Conservation (phyloP, 192 early-diverging fungal species). For the Entomortierella chlamydospora region DNA sequence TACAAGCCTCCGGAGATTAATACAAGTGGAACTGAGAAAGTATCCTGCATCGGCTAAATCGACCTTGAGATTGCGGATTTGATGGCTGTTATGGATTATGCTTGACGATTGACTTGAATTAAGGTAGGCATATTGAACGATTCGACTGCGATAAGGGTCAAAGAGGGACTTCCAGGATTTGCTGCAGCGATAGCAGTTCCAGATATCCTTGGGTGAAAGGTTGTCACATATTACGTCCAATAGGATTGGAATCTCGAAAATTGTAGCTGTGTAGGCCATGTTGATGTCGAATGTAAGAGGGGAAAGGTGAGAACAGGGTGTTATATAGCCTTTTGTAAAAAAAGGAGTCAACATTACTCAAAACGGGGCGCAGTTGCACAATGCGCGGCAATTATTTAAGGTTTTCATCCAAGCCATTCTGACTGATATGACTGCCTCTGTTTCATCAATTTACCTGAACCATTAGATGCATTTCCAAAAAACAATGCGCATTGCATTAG, state of each 20-base stretch:
- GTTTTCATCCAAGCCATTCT: no score
- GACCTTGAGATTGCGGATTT: conserved; percentile 3
- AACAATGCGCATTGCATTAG: no score
- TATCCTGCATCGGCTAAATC: conserved; percentile 4
- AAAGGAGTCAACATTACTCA: no score
- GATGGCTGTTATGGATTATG: not conserved
- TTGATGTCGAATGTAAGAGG: not conserved
- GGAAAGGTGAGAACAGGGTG: no score
- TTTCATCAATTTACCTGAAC: no score
- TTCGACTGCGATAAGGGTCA: not conserved
- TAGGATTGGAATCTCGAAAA: not conserved
- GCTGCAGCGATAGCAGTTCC: conserved; percentile 1
- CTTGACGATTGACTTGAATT: not conserved
- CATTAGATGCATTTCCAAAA: no score
- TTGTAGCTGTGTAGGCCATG: not conserved
- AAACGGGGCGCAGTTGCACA: no score
- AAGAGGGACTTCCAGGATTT: not conserved
- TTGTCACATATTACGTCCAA: conserved; percentile 1
- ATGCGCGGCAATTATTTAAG: no score
- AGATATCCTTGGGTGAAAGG: not conserved
- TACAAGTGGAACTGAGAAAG: not conserved
- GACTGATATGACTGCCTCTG: no score
- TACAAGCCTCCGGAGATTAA: not conserved
- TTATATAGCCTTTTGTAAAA: no score
- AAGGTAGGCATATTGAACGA: not conserved